Base-by-base conservation (phyloP, 2,329 filamentous ascomycete species). In the Ophiostoma piceae region DNA sequence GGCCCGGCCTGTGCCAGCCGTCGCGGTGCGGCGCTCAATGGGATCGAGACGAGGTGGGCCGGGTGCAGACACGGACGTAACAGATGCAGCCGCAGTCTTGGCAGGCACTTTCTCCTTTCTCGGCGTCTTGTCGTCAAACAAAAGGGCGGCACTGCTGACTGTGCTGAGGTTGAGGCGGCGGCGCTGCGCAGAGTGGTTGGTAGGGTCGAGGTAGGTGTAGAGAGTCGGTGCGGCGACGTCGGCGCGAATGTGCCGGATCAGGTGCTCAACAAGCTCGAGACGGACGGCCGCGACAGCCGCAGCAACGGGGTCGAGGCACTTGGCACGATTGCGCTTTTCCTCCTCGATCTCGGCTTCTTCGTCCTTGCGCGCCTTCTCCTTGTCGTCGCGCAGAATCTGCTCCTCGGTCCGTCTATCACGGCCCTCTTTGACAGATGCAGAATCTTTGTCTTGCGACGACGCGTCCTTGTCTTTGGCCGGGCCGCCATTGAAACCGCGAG, bases 241-340 rank as follows among this genome's bases (percentile, higher is more conserved):
- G 64, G 90, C 91, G 75, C 94, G 93, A 76, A 98, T 91, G 77
- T 97, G 93, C 73, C 91, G 88, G 72, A 98, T 88, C 47, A 99
- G 82, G 78, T 96, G 95, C 77, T 96, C 91, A 71, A 87, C 89
- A 77, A 99, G 83, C 78, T 98, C 94, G 68, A 88, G 87, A 68
- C 90, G 87, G 68, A 97, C 85, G 64, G 91, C 85, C 72, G 94
- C 88, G 54, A 93, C 83, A 43, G 95, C 94, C 76, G 96, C 94
- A 67, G 84, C 81, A 4, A 94, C 92, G n/a, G 95, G 94, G 78
- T 99, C 94, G 73, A 97, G 87, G 77, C 96, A 90, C 76, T 90
- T 90, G 22, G 94, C 94, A 68, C 94, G 85, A 75, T 94, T 90
- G 76, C 88, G 89, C 81, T 95, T 97, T 78, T 98, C 94, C 74